A percentile compares a stretch with the other conserved stretches of the same genome.
These are phyloP conservation scores for Eragrostis tef DNA, from an alignment of 202 grass and related monocot species.

Conservation along the genomic window DNA sequence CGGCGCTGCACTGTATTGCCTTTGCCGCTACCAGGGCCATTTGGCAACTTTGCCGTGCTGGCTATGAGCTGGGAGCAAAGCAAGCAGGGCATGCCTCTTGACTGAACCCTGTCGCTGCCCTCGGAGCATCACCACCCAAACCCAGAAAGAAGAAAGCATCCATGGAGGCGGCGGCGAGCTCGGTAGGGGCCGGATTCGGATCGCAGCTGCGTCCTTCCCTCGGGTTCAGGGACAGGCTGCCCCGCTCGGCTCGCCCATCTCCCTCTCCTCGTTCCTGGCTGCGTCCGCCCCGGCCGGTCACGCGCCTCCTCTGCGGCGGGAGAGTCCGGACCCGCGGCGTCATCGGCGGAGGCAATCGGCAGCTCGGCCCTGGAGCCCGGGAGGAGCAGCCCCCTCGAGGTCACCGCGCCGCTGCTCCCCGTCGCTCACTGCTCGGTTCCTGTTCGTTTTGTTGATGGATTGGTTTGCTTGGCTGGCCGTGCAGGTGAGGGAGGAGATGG, in stretches of 20 bases:
- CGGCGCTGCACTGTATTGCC: too few relatives aligned
- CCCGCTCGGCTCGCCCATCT: neutral
- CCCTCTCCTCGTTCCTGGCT: neutral
- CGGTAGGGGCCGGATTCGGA: neutral
- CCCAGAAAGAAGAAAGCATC: neutral
- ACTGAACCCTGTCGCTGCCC: neutral
- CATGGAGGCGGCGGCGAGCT: constrained; percentile 46
- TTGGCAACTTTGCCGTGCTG: too few relatives aligned
- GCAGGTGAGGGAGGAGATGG: constrained; percentile 83
- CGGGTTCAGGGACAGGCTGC: neutral
- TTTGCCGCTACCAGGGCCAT: too few relatives aligned
- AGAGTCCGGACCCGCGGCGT: neutral
- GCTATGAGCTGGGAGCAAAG: neutral
- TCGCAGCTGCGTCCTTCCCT: neutral
- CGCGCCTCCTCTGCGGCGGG: constrained; percentile 17
- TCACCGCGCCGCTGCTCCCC: neutral
- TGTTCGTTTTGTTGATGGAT: neutral
- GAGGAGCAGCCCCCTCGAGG: constrained; percentile 62
- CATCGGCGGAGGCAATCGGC: neutral
- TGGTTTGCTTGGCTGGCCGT: neutral
- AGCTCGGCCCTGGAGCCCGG: constrained; percentile 23
- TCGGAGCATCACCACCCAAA: neutral
- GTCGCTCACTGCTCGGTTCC: neutral
- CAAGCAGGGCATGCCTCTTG: neutral
- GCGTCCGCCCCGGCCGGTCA: neutral